Evolutionary conservation across 306 rosid species (phyloP).

Genomic region (Morella rubra): DNA sequence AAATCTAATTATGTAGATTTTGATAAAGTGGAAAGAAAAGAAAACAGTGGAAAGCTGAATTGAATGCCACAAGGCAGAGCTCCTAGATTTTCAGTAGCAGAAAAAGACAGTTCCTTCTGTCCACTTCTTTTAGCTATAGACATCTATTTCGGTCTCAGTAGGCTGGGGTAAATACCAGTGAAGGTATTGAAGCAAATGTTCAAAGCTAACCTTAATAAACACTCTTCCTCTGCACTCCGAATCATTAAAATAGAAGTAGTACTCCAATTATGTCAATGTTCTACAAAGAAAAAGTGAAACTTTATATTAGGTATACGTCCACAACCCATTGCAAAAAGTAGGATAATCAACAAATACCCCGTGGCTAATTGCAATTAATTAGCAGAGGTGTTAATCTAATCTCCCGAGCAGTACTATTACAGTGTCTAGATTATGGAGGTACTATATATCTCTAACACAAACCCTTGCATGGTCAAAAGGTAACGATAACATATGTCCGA

Average conservation of each 20-base stretch:
- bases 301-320: too few species aligned
- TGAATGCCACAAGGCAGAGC: neutral
- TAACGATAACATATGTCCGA: neutral
- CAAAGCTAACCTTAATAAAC: neutral
- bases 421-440: too few species aligned
- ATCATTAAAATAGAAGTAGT: neutral
- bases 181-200: slow-evolving; percentile 7
- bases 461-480: slow-evolving; percentile 6
- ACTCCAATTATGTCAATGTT: too few species aligned
- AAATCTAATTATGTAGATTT: too few species aligned
- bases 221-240: neutral
- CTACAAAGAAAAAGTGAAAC: too few species aligned
- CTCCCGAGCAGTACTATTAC: too few species aligned
- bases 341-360: neutral
- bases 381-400: slow-evolving; percentile 22
- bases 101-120: neutral
- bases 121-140: neutral
- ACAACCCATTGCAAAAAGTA: too few species aligned
- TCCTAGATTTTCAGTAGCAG: neutral
- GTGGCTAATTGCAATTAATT: slow-evolving; percentile 18
- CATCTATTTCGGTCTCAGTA: neutral
- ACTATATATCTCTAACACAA: slow-evolving; percentile 16
- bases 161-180: neutral
- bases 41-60: too few species aligned
- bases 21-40: too few species aligned